phyloP scores from a whole-genome alignment of 768 basidiomycete genomes.

The Mrakia hoshinonis region DNA sequence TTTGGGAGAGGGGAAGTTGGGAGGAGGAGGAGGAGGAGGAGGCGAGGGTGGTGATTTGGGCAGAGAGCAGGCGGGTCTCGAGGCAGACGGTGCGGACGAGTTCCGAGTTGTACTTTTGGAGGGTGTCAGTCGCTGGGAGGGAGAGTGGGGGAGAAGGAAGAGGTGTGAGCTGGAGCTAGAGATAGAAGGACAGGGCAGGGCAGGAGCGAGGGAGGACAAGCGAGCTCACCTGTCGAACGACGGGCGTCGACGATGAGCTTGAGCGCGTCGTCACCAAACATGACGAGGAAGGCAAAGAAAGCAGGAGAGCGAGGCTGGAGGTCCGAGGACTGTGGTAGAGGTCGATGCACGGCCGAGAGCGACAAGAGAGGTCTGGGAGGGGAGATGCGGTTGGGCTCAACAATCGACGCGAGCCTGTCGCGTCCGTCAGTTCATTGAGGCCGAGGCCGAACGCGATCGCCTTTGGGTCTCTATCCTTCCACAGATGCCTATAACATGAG shows the following conservation, averaged over 20 bases:
- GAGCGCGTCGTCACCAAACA: slow-evolving; percentile 47
- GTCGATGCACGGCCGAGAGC: not conserved
- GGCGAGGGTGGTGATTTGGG: slow-evolving; percentile 34
- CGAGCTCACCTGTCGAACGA: slow-evolving; percentile 51
- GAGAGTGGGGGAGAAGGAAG: not conserved
- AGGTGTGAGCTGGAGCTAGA: not conserved
- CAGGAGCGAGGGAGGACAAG: not conserved
- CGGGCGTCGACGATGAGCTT: slow-evolving; percentile 80
- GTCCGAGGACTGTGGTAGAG: too few species aligned
- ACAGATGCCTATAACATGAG: too few species aligned
- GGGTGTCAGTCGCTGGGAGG: slow-evolving; percentile 53
- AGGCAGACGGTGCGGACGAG: slow-evolving; percentile 77
- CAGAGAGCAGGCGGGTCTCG: slow-evolving; percentile 73
- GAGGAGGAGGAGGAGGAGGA: slow-evolving; percentile 47
- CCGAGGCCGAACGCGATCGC: too few species aligned
- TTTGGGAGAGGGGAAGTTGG: slow-evolving; percentile 37
- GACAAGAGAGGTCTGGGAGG: not conserved
- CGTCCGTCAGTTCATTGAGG: too few species aligned
- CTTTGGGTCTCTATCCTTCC: too few species aligned
- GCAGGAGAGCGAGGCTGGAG: not conserved
- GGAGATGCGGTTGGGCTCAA: not conserved
- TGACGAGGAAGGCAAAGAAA: not conserved
- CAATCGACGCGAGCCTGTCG: too few species aligned
- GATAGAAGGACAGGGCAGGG: not conserved
- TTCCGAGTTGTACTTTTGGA: slow-evolving; percentile 84